A percentile compares a stretch with the other conserved stretches of the same genome.
phyloP scores from a whole-genome alignment of 345 rosid genomes.

The Gossypioides kirkii region DNA sequence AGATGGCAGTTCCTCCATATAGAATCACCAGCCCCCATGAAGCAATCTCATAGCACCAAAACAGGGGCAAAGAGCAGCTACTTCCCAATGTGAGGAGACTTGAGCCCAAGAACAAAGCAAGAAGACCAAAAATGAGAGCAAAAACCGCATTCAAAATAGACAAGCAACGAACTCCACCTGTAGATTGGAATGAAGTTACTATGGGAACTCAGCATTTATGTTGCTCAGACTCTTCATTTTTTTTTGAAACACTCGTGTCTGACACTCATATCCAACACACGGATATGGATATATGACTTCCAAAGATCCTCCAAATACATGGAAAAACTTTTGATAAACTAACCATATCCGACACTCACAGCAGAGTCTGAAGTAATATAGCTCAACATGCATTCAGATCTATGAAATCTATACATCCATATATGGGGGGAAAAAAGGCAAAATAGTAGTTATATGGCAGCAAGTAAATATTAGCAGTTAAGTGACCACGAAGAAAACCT shows the following conservation, averaged over 20 bases:
- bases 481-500: background rate
- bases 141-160: conserved; percentile 69
- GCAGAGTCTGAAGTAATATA: too few species aligned
- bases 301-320: too few species aligned
- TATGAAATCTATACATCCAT: background rate
- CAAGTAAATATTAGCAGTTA: background rate
- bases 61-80: conserved; percentile 78
- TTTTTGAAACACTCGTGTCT: too few species aligned
- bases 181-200: conserved; percentile 18
- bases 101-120: conserved; percentile 87
- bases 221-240: too few species aligned
- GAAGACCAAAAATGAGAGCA: conserved; percentile 71
- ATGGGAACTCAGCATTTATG: conserved; percentile 4
- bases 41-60: conserved; percentile 94
- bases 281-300: too few species aligned
- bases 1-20: conserved; percentile 70
- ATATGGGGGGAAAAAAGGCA: background rate
- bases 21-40: conserved; percentile 79
- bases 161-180: conserved; percentile 90
- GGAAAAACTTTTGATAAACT: too few species aligned
- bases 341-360: too few species aligned
- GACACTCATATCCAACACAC: too few species aligned
- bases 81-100: conserved; percentile 88
- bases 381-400: conserved; percentile 3
- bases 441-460: background rate